Base-by-base conservation (phyloP, 1,139 yeast species). In the Protomyces inundatus region DNA sequence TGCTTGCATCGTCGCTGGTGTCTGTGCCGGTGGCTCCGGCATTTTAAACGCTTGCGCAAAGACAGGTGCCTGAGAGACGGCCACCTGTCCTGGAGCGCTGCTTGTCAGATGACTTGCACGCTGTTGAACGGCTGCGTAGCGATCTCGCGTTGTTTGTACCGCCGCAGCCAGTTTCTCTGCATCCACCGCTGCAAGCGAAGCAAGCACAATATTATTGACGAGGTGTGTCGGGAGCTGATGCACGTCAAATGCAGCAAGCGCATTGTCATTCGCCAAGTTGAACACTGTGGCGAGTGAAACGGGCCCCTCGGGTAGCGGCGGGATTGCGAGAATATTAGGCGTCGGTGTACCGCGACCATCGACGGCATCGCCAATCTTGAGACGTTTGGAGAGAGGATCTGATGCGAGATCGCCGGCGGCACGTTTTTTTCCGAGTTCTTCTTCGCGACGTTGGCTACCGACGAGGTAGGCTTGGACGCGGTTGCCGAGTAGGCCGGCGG, bases 171-270 rank as follows among this genome's bases (percentile, higher is more conserved):
- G 77, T 66, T 80, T 81, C 7, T 78, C 77, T 0, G 80, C 77
- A 62, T 83, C 82, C 0, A 84, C 83, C 50, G 80, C 80, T 58
- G 79, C 78, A 70, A 87, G 79, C 1, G 87, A 90, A 52, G 83
- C 82, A 65, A 84, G 77, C 30, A 87, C 88, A 80, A 86, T 86
- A 55, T 83, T 81, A 40, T 81, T 80, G 64, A 90, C 82, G 3
- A 87, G 79, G 65, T 85, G 83, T 45, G 81, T 81, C 1, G 95
- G 88, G 14, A 91, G 77, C 6, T 82, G 77, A 6, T 88, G 80
- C 60, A 90, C 82, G 73, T 90, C 93, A 71, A 89, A 87, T 58
- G 80, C 79, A 35, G 84, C 82, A 56, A 85, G 74, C 56, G 86
- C 84, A 72, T 64, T 66, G 36, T 55, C 61, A 35, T 46, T 60